Evolutionary conservation across 176 grass and related monocot genomes (phyloP).

Genomic region (Aegilops bicornis): DNA sequence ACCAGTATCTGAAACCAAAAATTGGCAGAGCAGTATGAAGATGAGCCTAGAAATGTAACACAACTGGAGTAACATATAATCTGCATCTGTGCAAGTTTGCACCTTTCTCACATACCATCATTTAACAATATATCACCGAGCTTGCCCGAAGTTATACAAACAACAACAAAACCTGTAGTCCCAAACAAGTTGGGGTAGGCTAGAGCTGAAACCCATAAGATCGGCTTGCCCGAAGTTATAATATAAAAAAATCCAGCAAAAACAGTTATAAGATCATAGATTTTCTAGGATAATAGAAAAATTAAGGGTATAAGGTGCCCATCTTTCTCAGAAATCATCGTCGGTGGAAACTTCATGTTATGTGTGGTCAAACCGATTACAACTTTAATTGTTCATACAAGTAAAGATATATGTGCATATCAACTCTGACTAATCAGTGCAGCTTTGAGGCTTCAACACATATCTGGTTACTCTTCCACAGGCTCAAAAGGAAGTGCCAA

Average conservation of each 20-base stretch:
- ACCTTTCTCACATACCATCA: background rate
- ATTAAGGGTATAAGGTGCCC: background rate
- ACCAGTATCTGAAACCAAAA: constrained; percentile 2
- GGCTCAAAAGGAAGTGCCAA: background rate
- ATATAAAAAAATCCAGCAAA: background rate
- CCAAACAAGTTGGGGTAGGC: too few relatives aligned
- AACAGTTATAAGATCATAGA: background rate
- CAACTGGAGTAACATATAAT: background rate
- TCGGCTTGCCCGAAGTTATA: too few relatives aligned
- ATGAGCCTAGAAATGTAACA: background rate
- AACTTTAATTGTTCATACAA: background rate
- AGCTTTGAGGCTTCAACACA: background rate
- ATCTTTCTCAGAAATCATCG: background rate
- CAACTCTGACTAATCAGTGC: background rate
- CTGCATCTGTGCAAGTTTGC: background rate
- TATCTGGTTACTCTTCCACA: background rate
- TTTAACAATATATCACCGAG: background rate
- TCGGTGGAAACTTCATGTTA: background rate
- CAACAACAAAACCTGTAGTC: too few relatives aligned
- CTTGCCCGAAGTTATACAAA: background rate
- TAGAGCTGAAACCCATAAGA: too few relatives aligned
- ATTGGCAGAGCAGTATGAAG: background rate
- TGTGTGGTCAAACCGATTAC: background rate
- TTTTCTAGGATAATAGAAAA: background rate
- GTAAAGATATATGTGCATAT: background rate